These are phyloP conservation scores for Prunella vulgaris DNA, from an alignment of 257 asterid genomes.

Conservation along the genomic window DNA sequence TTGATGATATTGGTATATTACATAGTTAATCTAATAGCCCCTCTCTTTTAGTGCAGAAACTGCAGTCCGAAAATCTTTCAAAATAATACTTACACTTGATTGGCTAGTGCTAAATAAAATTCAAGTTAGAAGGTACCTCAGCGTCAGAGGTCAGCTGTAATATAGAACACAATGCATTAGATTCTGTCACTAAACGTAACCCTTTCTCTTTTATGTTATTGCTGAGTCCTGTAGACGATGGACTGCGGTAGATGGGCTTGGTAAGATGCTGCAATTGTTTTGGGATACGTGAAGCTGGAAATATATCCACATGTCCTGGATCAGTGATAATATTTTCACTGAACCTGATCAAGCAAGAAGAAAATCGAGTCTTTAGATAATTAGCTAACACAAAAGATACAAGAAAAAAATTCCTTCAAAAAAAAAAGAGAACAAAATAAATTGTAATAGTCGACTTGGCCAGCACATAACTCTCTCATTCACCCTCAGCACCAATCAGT, in stretches of 20 bases:
- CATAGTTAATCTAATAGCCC: slow-evolving; percentile 16
- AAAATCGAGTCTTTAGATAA: slow-evolving; percentile 12
- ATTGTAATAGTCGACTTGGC: neutral
- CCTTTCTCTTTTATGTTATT: slow-evolving; percentile 55
- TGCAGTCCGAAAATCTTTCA: slow-evolving; percentile 1
- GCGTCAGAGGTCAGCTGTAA: slow-evolving; percentile 75
- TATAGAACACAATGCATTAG: slow-evolving; percentile 58
- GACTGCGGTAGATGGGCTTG: slow-evolving; percentile 62
- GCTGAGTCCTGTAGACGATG: slow-evolving; percentile 31
- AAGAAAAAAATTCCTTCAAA: neutral
- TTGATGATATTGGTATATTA: neutral
- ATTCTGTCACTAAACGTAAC: slow-evolving; percentile 63
- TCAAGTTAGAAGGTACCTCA: slow-evolving; percentile 52
- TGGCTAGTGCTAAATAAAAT: neutral
- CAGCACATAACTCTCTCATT: neutral
- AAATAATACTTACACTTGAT: neutral
- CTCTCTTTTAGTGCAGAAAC: slow-evolving; percentile 9
- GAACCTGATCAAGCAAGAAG: slow-evolving; percentile 61
- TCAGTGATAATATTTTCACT: slow-evolving; percentile 76
- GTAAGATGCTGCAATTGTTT: slow-evolving; percentile 66
- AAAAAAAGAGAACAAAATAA: too few relatives aligned
- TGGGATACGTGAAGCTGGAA: slow-evolving; percentile 83
- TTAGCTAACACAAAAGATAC: slow-evolving; percentile 7
- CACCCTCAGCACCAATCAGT: slow-evolving; percentile 10
- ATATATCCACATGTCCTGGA: slow-evolving; percentile 96